A percentile compares a stretch with the other conserved stretches of the same genome.
phyloP scores from a whole-genome alignment of 768 basidiomycete species.

The Hygrocybe coccinea region DNA sequence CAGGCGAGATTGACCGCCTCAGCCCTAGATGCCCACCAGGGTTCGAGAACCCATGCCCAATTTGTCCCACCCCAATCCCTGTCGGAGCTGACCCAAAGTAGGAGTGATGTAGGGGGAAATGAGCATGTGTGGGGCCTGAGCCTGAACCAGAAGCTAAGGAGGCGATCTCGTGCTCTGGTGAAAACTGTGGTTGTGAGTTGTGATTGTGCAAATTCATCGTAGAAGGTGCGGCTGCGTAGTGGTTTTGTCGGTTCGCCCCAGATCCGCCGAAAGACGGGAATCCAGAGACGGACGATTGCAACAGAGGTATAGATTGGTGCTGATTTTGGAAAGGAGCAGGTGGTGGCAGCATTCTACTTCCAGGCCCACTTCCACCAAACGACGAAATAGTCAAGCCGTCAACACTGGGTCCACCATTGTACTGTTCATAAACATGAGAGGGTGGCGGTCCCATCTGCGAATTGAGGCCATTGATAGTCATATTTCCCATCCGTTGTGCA shows the following conservation, averaged over 20 bases:
- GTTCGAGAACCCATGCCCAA: constrained; percentile 1
- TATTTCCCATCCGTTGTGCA: constrained; percentile 4
- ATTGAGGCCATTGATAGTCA: constrained; percentile 15
- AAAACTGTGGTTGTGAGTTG: constrained; percentile 9
- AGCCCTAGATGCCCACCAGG: constrained; percentile 14
- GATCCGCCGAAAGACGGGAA: constrained; percentile 11
- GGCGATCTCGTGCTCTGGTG: constrained; percentile 23
- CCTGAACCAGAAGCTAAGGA: constrained; percentile 21
- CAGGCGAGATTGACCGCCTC: constrained; percentile 37
- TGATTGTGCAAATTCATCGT: constrained; percentile 6
- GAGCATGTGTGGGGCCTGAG: constrained; percentile 23
- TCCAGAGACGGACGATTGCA: constrained; percentile 9
- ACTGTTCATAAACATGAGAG: background rate
- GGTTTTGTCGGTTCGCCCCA: background rate
- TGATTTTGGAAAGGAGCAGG: constrained; percentile 10
- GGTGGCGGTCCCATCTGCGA: constrained; percentile 7
- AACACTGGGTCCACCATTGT: background rate
- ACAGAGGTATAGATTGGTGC: constrained; percentile 16
- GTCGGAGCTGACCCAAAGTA: constrained; percentile 24
- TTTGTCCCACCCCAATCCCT: constrained; percentile 1
- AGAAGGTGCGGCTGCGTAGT: background rate
- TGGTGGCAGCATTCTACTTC: constrained; percentile 8
- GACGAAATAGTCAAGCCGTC: background rate
- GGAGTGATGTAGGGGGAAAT: constrained; percentile 25
- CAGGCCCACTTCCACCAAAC: constrained; percentile 9